phyloP scores from a whole-genome alignment of 768 basidiomycete species.

The Cystobasidium onofrii region DNA sequence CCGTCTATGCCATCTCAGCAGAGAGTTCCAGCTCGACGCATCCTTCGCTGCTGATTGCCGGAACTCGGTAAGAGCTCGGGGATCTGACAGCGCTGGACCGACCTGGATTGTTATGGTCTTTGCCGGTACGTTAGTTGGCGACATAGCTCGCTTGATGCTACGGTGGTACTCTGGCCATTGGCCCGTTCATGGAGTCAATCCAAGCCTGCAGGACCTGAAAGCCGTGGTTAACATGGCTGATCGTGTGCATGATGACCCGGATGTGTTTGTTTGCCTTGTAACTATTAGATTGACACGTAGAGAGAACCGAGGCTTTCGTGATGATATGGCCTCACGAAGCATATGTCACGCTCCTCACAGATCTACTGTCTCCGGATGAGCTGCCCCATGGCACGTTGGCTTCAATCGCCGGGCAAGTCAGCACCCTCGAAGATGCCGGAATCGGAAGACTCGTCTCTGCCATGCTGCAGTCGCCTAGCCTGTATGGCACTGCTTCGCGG shows the following conservation, averaged over 20 bases:
- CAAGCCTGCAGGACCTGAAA: no score
- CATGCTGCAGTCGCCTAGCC: background rate
- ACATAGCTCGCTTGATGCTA: background rate
- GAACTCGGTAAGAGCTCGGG: slow-evolving; percentile 7
- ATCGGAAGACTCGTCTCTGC: slow-evolving; percentile 3
- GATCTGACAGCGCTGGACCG: background rate
- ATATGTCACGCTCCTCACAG: slow-evolving; percentile 5
- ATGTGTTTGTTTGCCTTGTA: background rate
- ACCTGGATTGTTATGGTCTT: slow-evolving; percentile 11
- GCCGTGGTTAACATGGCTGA: no score
- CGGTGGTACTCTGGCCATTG: no score
- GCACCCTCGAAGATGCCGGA: slow-evolving; percentile 1
- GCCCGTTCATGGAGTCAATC: no score
- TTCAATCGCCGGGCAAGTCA: background rate
- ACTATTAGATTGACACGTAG: background rate
- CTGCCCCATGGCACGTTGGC: background rate
- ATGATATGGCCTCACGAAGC: background rate
- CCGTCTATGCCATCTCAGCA: slow-evolving; percentile 23
- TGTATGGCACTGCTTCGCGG: background rate
- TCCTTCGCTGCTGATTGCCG: slow-evolving; percentile 5
- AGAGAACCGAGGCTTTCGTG: background rate
- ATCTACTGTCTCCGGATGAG: background rate
- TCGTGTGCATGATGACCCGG: background rate
- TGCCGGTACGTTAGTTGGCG: background rate
- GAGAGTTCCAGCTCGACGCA: slow-evolving; percentile 29